phyloP scores from a whole-genome alignment of 164 flowering plant species.

The Akebia trifoliata region DNA sequence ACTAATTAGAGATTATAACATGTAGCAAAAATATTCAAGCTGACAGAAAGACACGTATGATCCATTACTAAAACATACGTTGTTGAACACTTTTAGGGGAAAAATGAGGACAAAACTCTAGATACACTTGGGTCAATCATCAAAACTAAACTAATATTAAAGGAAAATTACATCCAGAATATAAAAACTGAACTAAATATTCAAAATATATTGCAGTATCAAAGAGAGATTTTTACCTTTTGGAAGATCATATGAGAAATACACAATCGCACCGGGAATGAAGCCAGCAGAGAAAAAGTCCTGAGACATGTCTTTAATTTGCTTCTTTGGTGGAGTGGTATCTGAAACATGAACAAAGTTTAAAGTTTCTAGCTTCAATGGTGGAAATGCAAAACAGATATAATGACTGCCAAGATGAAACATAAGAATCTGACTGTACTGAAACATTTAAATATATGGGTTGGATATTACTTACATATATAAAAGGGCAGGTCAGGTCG shows the following conservation, averaged over 20 bases:
- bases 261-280: conserved; percentile 91
- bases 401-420: neutral
- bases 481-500: conserved; percentile 77
- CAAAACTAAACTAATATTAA: no score
- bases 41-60: no score
- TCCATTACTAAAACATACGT: no score
- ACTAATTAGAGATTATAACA: no score
- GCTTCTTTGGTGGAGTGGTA: conserved; percentile 93
- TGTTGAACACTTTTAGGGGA: no score
- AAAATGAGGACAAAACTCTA: no score
- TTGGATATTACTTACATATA: conserved; percentile 45
- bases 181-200: neutral
- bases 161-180: neutral
- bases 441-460: neutral
- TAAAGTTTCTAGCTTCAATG: conserved; percentile 2
- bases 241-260: conserved; percentile 66
- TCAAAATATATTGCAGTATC: neutral
- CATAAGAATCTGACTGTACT: neutral
- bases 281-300: conserved; percentile 87
- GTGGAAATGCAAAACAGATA: neutral
- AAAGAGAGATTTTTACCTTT: conserved; percentile 42
- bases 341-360: conserved; percentile 40
- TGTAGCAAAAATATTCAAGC: no score
- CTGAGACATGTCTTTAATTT: conserved; percentile 57
- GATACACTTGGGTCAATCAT: no score